A percentile compares a stretch with the other conserved stretches of the same genome.
phyloP scores from a whole-genome alignment of 2,329 filamentous ascomycete species.

The Aureobasidium sp. region DNA sequence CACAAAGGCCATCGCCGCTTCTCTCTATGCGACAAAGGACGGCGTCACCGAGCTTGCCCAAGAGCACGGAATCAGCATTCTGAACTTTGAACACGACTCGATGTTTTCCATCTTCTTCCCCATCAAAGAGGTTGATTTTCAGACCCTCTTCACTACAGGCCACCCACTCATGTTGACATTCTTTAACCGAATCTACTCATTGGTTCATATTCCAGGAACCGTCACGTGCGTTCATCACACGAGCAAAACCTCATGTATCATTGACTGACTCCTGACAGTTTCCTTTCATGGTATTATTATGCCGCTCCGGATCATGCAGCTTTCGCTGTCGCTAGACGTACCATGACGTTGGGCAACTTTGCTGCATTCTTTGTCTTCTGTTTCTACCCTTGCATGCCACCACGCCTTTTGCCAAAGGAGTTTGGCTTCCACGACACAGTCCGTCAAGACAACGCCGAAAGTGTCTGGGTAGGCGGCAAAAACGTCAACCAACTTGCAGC shows the following conservation, averaged over 20 bases:
- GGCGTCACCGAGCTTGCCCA: conserved; percentile 50
- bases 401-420: conserved; percentile 34
- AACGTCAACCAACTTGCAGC: conserved; percentile 36
- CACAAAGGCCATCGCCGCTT: conserved; percentile 43
- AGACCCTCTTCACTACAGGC: conserved; percentile 48
- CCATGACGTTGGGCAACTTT: conserved; percentile 43
- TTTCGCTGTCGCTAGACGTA: conserved; percentile 33
- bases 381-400: conserved; percentile 44
- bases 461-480: conserved; percentile 38
- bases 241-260: background rate
- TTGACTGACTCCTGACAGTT: conserved; percentile 31
- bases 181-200: conserved; percentile 50
- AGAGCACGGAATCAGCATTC: conserved; percentile 45
- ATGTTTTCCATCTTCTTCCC: conserved; percentile 46
- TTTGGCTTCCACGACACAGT: conserved; percentile 38
- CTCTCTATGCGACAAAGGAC: conserved; percentile 44
- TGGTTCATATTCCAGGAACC: conserved; percentile 55
- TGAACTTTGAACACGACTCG: conserved; percentile 46
- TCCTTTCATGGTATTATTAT: conserved; percentile 55
- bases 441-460: conserved; percentile 35
- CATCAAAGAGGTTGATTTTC: conserved; percentile 44
- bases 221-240: conserved; percentile 39
- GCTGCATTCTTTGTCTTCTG: conserved; percentile 43
- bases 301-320: conserved; percentile 42
- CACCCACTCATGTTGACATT: conserved; percentile 47